Conservation (phyloP, 805 yeast genomes). For the Lachancea dasiensis region DNA sequence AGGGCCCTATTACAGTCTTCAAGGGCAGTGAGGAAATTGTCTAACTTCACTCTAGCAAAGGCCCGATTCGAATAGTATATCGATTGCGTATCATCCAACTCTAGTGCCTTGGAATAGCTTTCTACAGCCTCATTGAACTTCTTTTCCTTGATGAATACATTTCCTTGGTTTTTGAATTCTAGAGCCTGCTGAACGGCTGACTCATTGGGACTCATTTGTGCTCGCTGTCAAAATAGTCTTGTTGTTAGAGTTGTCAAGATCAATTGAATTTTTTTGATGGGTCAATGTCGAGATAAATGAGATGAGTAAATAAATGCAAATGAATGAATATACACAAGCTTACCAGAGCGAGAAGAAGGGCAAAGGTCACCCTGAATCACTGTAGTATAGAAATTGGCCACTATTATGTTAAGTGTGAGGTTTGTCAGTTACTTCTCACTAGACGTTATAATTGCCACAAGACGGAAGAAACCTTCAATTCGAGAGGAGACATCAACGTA, state of each 20-base stretch:
- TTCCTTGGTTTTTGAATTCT: slow-evolving; percentile 63
- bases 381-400: too few relatives aligned
- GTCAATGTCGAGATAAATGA: too few relatives aligned
- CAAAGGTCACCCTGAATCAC: too few relatives aligned
- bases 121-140: slow-evolving; percentile 60
- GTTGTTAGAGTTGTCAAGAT: not conserved
- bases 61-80: slow-evolving; percentile 82
- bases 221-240: not conserved
- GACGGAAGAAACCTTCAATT: too few relatives aligned
- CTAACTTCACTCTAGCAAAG: slow-evolving; percentile 79
- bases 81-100: slow-evolving; percentile 50
- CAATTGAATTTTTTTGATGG: too few relatives aligned
- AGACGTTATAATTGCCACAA: too few relatives aligned
- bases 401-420: too few relatives aligned
- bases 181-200: slow-evolving; percentile 37
- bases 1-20: slow-evolving; percentile 73
- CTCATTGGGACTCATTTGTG: slow-evolving; percentile 5
- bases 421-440: too few relatives aligned
- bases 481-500: too few relatives aligned
- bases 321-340: too few relatives aligned
- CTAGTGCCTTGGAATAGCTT: slow-evolving; percentile 69
- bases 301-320: too few relatives aligned
- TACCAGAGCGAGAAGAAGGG: too few relatives aligned
- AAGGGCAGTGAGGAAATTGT: slow-evolving; percentile 80
- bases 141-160: slow-evolving; percentile 60